Base-by-base conservation (phyloP, 2,329 filamentous ascomycete genomes). In the Gnomoniopsis sp. region DNA sequence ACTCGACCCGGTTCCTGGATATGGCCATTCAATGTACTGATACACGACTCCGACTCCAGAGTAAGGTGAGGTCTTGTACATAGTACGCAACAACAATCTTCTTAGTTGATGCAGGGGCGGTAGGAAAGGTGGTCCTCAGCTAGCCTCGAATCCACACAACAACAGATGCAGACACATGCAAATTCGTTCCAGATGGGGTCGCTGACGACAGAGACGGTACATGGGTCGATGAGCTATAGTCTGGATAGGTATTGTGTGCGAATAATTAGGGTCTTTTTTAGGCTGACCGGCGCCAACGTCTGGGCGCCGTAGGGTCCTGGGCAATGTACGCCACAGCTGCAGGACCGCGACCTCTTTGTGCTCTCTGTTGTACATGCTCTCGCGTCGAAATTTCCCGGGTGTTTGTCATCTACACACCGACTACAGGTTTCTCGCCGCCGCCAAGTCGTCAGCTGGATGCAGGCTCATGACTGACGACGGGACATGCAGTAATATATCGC, bases 371-470 rank as follows among this genome's bases (percentile, higher is more conserved):
- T 52, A 52, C 55, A 36, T 6, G 36, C 30, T 26, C 22, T 30
- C 33, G 41, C 19, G 48, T 26, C 17, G 34, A 6, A 26, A 21
- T 23, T 23, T 4, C 30, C 47, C 15, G 21, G 21, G 23, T 10
- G 47, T 21, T 38, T 26, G 26, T 46, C 46, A 19, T 26, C 34
- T 33, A 43, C 11, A 43, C 33, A n/a, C 30, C 21, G 26, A 2
- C 38, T 22, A 15, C 22, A 10, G 17, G 21, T 17, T 30, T 15
- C 12, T 22, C 2, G 26, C n/a, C 30, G 41, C 19, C 15, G 49
- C 46, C 38, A 30, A 60, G 36, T 57, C 54, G 58, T 57, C 54
- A 49, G 50, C 50, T 34, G 38, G 51, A 38, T 23, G 41, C 51
- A 44, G 46, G n/a, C 23, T 53, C 23, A 34, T 46, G 41, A 46